Evolutionary conservation across 257 asterid species (phyloP), one percentile per base, ranked within the genome.

Genomic region (Leptodermis oblonga): DNA sequence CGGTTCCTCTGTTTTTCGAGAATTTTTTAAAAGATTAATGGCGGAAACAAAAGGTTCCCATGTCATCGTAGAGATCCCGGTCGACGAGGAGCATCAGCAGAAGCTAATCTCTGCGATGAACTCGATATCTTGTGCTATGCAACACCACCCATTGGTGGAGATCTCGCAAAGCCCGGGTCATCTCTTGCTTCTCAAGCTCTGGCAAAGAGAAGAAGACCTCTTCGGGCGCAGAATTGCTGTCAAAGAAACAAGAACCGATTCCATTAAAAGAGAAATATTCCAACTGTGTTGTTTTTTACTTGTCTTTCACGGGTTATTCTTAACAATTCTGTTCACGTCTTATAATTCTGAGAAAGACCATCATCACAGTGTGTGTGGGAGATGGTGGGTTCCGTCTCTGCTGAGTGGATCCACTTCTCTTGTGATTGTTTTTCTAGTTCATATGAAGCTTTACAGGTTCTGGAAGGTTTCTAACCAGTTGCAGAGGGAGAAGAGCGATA

Each of bases 151-250:
- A 7, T 49, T 91, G 79, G 84, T 87, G 76, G 99, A 94, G 74
- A 91, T 94, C 75, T 87, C 99, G 11, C 86, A 73, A 39, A 89
- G 96, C 83, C 97, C 97, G 11, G 99, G 97, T 36, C 97, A 94
- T 65, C 86, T 91, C 60, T 82, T 94, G 20, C 99, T 94, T 52
- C 95, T 94, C 77, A 94, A 94, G 85, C 97, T 94, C 42, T 85
- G 91, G 95, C 99, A 94, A 65, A 72, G 97, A 54, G 95, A 87
- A 54, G 99, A 91, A 48, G 84, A 89, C 4, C 79, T 90, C 53
- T 78, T 73, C 61, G 77, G 89, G 68, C 82, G 95, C 28, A 66
- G 85, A 67, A 78, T 86, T 23, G 80, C 87, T 17, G 52, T 82
- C 5, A 94, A 82, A 78, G 99, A 94, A 69, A 66, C 90, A 3